Percentiles rank a stretch among this genome's conserved stretches.
These are phyloP conservation scores for Solanum bukasovii DNA, from an alignment of 257 asterid species.

Conservation along the genomic window DNA sequence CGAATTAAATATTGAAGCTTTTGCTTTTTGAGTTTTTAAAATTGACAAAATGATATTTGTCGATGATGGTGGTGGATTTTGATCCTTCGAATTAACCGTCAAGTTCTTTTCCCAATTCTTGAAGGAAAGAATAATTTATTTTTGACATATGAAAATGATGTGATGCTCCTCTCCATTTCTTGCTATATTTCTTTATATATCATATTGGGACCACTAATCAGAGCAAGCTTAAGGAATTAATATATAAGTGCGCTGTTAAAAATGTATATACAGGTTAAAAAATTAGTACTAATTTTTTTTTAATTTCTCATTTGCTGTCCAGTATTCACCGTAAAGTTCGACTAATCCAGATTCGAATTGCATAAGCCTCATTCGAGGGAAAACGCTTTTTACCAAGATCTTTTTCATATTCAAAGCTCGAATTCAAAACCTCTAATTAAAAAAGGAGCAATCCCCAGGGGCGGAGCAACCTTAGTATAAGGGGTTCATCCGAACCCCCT, in stretches of 20 bases:
- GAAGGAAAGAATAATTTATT: background rate
- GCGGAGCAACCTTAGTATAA: no score
- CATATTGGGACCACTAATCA: background rate
- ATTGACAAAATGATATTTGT: background rate
- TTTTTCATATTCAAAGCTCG: accelerated
- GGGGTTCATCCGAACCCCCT: no score
- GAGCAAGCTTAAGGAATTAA: background rate
- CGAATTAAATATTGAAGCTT: background rate
- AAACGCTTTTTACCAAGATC: no score
- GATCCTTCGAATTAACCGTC: background rate
- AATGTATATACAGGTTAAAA: background rate
- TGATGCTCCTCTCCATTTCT: background rate
- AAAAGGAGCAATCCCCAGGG: no score
- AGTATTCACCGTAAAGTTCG: no score
- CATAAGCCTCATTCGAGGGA: background rate
- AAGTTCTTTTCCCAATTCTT: background rate
- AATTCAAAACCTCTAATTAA: no score
- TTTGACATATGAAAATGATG: background rate
- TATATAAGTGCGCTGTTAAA: background rate
- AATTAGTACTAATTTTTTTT: background rate
- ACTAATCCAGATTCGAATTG: no score
- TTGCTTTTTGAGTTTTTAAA: background rate
- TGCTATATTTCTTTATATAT: background rate
- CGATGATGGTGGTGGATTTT: background rate
- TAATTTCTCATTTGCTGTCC: no score